Evolutionary conservation across 345 rosid genomes (phyloP).

Genomic region (Triadica sebifera): DNA sequence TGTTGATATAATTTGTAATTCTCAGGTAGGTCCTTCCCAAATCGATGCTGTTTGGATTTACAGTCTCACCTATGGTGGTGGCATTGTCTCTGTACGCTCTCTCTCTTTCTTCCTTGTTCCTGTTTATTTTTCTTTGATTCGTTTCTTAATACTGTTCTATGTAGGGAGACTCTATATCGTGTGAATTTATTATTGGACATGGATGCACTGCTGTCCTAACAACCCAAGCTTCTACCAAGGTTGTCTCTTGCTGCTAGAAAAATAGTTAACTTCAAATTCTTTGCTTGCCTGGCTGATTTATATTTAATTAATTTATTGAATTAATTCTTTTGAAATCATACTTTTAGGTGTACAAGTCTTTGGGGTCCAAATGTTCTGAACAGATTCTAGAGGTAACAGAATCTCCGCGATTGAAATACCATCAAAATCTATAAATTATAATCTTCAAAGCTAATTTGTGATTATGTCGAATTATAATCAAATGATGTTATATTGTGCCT

Average conservation of each 20-base stretch:
- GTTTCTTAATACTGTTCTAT: conserved; percentile 10
- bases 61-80: conserved; percentile 87
- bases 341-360: conserved; percentile 70
- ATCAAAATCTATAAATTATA: background rate
- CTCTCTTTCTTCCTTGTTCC: background rate
- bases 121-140: conserved; percentile 2
- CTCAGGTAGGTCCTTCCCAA: conserved; percentile 69
- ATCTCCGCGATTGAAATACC: background rate
- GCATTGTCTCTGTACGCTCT: conserved; percentile 74
- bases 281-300: background rate
- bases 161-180: conserved; percentile 66
- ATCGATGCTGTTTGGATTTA: conserved; percentile 88
- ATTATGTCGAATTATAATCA: background rate
- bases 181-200: conserved; percentile 59
- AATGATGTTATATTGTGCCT: background rate
- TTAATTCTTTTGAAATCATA: background rate
- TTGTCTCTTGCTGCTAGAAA: conserved; percentile 16
- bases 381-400: conserved; percentile 64
- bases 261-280: background rate
- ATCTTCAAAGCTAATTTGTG: background rate
- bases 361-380: conserved; percentile 65
- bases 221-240: conserved; percentile 94
- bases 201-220: conserved; percentile 75
- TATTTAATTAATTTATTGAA: background rate
- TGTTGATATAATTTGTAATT: conserved; percentile 13